Percentiles rank a stretch among this genome's conserved stretches.
Conservation (phyloP, 1,284 basidiomycete genomes). For the Vanrija pseudolonga region DNA sequence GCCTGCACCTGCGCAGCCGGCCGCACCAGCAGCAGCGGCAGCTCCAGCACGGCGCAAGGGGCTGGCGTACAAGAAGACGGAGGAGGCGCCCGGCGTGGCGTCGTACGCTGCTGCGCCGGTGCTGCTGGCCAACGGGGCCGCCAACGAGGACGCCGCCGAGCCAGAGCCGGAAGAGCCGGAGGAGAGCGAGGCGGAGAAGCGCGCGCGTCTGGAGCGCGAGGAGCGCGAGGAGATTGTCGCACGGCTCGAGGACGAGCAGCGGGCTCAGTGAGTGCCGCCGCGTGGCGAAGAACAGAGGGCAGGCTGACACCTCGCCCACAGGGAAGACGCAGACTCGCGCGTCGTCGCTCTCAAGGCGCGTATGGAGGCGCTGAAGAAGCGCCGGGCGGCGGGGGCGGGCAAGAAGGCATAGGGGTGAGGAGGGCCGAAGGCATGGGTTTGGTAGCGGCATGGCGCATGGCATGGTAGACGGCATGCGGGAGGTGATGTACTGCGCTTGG, state of each 20-base stretch:
- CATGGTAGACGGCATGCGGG: background rate
- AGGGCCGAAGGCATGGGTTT: background rate
- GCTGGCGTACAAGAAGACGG: slow-evolving; percentile 25
- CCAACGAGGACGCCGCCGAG: slow-evolving; percentile 14
- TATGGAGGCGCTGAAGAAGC: slow-evolving; percentile 45
- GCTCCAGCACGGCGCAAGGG: slow-evolving; percentile 8
- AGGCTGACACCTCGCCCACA: slow-evolving; percentile 14
- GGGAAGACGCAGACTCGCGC: slow-evolving; percentile 49
- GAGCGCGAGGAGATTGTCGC: slow-evolving; percentile 49
- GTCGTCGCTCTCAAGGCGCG: slow-evolving; percentile 44
- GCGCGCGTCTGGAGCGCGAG: slow-evolving; percentile 38
- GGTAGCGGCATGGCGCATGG: no score
- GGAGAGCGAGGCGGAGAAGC: slow-evolving; percentile 43
- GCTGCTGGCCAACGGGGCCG: slow-evolving; percentile 10
- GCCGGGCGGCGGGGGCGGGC: slow-evolving; percentile 30
- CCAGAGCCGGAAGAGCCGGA: slow-evolving; percentile 31
- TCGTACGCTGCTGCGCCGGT: slow-evolving; percentile 48
- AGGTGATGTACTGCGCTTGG: no score
- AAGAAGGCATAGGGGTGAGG: slow-evolving; percentile 7
- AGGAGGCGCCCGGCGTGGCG: slow-evolving; percentile 32
- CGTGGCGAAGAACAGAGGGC: background rate
- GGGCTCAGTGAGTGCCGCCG: slow-evolving; percentile 45
- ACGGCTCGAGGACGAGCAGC: slow-evolving; percentile 46
- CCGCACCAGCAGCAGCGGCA: slow-evolving; percentile 5
- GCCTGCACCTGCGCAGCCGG: background rate